Base-by-base conservation (phyloP, 2,329 filamentous ascomycete species). In the Fusarium sp. region DNA sequence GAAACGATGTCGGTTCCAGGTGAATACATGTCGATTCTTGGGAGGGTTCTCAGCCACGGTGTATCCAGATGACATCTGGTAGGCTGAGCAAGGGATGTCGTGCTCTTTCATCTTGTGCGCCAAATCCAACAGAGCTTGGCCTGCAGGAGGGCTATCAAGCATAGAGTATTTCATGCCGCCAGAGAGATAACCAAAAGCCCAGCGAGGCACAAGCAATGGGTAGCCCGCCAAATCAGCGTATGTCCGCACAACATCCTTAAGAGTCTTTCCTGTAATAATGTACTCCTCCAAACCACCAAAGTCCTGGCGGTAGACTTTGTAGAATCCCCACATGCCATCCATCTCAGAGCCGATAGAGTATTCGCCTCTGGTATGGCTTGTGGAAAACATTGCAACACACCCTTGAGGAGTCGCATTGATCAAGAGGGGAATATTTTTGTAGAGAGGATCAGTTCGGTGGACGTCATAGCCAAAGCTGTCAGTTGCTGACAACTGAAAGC, bases 401-500 rank as follows among this genome's bases (percentile, higher is more conserved):
- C 90, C 91, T 4, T 85, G 74, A 0, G 89, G 86, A 0, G 88
- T 90, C 1, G 87, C 88, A 57, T 92, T 91, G 77, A 93, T 90
- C 28, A 94, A 81, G 0, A 93, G 83, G 0, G 91, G 91, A 39
- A 93, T 91, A 72, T 93, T 89, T 79, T 94, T 93, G 80, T 93
- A 93, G 55, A 93, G 81, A 1, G 91, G 91, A 75, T 93, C 91
- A 4, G 90, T 91, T 11, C 85, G 85, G 74, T 92, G 88, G 6
- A 89, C 86, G 70, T 93, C 90, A 73, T 94, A 93, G 4, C 91
- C 90, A 70, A 93, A 93, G 38, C 87, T 90, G 76, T 93, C 91
- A 0, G 89, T 92, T 3, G 89, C 90, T 0, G 89, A 88, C 15
- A 93, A 81, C 26, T 85, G 84, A 75, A 93, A 93, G 26, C 87